These are phyloP conservation scores for Gracilaria domingensis DNA, from an alignment of 23 red algal genomes.

Conservation along the genomic window DNA sequence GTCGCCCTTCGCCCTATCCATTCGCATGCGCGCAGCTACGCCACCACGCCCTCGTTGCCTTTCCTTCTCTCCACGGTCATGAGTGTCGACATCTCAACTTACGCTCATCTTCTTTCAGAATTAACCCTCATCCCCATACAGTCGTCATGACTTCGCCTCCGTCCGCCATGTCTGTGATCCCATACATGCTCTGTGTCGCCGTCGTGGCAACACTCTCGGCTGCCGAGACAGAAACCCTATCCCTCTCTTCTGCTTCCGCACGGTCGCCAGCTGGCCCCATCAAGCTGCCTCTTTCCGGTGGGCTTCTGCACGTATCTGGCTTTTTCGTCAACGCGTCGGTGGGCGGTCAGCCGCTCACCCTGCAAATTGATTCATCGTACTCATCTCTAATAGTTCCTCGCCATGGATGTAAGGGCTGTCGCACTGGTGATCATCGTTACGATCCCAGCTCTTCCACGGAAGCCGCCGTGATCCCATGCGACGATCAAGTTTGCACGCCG, in stretches of 20 bases:
- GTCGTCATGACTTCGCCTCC: not conserved
- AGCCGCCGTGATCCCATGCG: slow-evolving; percentile 36
- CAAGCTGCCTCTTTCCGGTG: slow-evolving; percentile 51
- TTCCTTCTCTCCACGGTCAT: not conserved
- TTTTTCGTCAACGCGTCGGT: slow-evolving; percentile 65
- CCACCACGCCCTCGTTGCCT: not conserved
- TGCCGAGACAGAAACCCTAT: not conserved
- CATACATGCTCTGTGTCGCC: not conserved
- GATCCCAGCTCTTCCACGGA: slow-evolving; percentile 45
- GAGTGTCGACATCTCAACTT: not conserved
- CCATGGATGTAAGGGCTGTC: slow-evolving; percentile 62
- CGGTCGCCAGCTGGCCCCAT: not conserved
- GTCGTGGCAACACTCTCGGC: not conserved
- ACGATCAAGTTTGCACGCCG: slow-evolving; percentile 29
- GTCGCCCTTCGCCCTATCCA: not conserved
- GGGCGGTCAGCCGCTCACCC: slow-evolving; percentile 59
- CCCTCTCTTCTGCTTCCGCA: not conserved
- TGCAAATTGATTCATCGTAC: slow-evolving; percentile 57
- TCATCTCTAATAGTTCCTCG: slow-evolving; percentile 55
- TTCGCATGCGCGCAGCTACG: not conserved
- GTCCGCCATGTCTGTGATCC: not conserved
- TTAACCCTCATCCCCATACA: not conserved
- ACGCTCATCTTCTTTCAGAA: not conserved
- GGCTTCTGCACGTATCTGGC: slow-evolving; percentile 64
- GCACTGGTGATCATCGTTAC: slow-evolving; percentile 56